These are phyloP conservation scores for Mycosphaerella sp. DNA, from an alignment of 2,329 filamentous ascomycete species.

Conservation along the genomic window DNA sequence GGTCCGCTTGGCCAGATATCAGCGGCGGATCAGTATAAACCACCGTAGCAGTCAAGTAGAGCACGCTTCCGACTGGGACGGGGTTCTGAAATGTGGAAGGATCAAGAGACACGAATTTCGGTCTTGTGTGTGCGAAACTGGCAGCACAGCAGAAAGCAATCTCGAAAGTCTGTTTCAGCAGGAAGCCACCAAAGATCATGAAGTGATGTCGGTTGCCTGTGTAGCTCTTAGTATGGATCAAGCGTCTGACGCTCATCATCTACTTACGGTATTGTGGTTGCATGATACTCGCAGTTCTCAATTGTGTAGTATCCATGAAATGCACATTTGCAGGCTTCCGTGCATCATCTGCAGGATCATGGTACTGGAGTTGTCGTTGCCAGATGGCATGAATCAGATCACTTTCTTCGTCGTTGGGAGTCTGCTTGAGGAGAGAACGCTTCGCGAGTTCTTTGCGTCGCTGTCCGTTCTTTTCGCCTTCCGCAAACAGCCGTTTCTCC, in stretches of 20 bases:
- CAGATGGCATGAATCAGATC: slow-evolving; percentile 68
- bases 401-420: slow-evolving; percentile 65
- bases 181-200: slow-evolving; percentile 73
- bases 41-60: slow-evolving; percentile 66
- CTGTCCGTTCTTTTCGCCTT: slow-evolving; percentile 60
- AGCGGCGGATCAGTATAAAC: slow-evolving; percentile 63
- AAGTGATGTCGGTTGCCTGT: slow-evolving; percentile 52
- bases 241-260: not conserved
- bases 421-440: slow-evolving; percentile 57
- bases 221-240: not conserved
- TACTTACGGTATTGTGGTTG: slow-evolving; percentile 57
- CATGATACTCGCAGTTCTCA: slow-evolving; percentile 67
- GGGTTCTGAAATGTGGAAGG: slow-evolving; percentile 70
- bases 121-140: slow-evolving; percentile 61
- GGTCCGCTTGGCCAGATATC: slow-evolving; percentile 37
- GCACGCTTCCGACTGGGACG: slow-evolving; percentile 66
- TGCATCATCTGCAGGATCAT: slow-evolving; percentile 52
- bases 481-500: slow-evolving; percentile 57
- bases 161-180: slow-evolving; percentile 69
- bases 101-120: slow-evolving; percentile 66
- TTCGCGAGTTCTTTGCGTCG: slow-evolving; percentile 59
- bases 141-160: slow-evolving; percentile 70
- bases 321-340: slow-evolving; percentile 53
- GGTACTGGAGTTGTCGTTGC: slow-evolving; percentile 60
- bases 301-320: slow-evolving; percentile 57